Evolutionary conservation across 345 rosid genomes (phyloP).

Genomic region (Ailanthus altissimus): DNA sequence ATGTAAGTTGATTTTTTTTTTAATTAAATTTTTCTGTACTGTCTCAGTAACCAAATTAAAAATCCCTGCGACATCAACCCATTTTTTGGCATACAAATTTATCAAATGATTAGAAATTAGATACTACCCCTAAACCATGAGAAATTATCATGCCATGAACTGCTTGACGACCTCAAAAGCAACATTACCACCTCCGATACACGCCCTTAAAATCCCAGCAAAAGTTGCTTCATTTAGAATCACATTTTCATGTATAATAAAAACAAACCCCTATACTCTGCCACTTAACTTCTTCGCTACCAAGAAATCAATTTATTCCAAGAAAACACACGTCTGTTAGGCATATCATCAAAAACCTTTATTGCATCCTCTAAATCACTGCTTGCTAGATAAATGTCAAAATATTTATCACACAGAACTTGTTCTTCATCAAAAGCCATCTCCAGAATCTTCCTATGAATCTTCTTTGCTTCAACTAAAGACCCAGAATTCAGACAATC

Average conservation of each 20-base stretch:
- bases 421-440: conserved; percentile 50
- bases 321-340: conserved; percentile 42
- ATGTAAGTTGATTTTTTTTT: too few species aligned
- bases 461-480: conserved; percentile 47
- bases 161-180: conserved; percentile 42
- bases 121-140: conserved; percentile 54
- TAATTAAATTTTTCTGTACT: too few species aligned
- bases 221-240: conserved; percentile 50
- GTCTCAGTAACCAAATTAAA: too few species aligned
- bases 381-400: conserved; percentile 44
- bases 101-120: conserved; percentile 66
- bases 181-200: conserved; percentile 37
- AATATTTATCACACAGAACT: conserved; percentile 44
- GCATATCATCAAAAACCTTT: conserved; percentile 72
- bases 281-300: conserved; percentile 37
- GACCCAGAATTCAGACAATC: conserved; percentile 46
- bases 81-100: conserved; percentile 62
- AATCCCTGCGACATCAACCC: conserved; percentile 58
- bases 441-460: conserved; percentile 63
- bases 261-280: conserved; percentile 38
- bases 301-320: conserved; percentile 60
- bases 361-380: conserved; percentile 47
- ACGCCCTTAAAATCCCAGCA: conserved; percentile 48
- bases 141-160: conserved; percentile 66
- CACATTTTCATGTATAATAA: conserved; percentile 43